A percentile compares a stretch with the other conserved stretches of the same genome.
Evolutionary conservation across 257 asterid genomes (phyloP).

Genomic region (Primulina eburnea): DNA sequence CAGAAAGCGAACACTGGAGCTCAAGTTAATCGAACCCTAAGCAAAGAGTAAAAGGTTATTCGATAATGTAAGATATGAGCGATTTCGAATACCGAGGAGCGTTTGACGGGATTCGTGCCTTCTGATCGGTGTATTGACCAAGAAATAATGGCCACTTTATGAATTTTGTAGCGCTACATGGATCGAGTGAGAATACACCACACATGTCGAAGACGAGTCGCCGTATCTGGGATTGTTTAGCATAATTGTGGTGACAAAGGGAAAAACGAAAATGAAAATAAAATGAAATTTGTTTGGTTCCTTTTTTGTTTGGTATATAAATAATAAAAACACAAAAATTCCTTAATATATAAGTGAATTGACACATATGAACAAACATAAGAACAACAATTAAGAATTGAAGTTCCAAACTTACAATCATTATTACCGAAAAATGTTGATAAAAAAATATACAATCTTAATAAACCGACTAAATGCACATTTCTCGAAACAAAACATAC

Average conservation of each 20-base stretch:
- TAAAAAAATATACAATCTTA: too few species aligned
- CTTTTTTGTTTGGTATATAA: too few species aligned
- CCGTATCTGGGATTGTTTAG: background rate
- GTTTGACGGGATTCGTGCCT: slow-evolving; percentile 36
- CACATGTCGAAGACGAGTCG: background rate
- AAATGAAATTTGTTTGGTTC: too few species aligned
- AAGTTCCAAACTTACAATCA: too few species aligned
- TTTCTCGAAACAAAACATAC: too few species aligned
- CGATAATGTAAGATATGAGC: slow-evolving; percentile 12
- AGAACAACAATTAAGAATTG: too few species aligned
- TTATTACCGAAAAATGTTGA: too few species aligned
- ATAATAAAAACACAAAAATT: too few species aligned
- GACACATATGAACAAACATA: too few species aligned
- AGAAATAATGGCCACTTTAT: slow-evolving; percentile 24
- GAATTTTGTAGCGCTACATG: background rate
- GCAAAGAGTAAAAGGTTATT: slow-evolving; percentile 3
- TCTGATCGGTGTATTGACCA: slow-evolving; percentile 25
- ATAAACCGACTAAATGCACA: too few species aligned
- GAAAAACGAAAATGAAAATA: too few species aligned
- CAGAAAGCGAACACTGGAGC: slow-evolving; percentile 30
- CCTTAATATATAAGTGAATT: too few species aligned
- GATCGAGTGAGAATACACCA: background rate
- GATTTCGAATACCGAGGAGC: slow-evolving; percentile 36
- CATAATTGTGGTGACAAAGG: background rate
- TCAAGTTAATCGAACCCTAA: slow-evolving; percentile 33